Conservation (phyloP, 176 grass and related monocot species). For the Eragrostis curvula region DNA sequence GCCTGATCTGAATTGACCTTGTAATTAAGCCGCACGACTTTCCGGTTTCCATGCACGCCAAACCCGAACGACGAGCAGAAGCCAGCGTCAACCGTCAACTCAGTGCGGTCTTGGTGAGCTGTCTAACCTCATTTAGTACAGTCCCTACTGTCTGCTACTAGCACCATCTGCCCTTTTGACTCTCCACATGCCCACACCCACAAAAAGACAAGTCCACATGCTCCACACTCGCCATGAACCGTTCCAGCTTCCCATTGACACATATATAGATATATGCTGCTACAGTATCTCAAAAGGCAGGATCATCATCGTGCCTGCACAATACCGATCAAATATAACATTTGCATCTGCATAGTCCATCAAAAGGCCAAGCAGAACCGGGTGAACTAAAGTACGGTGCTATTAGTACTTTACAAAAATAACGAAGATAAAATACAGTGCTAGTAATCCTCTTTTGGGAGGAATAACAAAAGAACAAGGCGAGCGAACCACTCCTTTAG, state of each 20-base stretch:
- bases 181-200: neutral
- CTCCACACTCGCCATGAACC: neutral
- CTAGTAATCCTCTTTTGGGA: neutral
- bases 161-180: neutral
- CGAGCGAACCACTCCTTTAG: slow-evolving; percentile 33
- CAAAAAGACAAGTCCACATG: neutral
- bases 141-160: neutral
- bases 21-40: neutral
- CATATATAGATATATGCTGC: neutral
- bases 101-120: neutral
- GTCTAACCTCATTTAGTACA: slow-evolving; percentile 15
- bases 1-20: slow-evolving; percentile 5
- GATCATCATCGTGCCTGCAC: neutral
- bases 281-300: neutral
- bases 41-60: neutral
- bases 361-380: neutral
- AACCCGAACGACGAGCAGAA: neutral
- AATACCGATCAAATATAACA: neutral
- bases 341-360: neutral
- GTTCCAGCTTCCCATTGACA: neutral
- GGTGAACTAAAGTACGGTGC: neutral
- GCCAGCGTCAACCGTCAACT: neutral
- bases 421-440: too few species aligned
- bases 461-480: neutral
- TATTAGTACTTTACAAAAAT: too few species aligned